phyloP scores from a whole-genome alignment of 768 basidiomycete species.

The Boletellus sp. region DNA sequence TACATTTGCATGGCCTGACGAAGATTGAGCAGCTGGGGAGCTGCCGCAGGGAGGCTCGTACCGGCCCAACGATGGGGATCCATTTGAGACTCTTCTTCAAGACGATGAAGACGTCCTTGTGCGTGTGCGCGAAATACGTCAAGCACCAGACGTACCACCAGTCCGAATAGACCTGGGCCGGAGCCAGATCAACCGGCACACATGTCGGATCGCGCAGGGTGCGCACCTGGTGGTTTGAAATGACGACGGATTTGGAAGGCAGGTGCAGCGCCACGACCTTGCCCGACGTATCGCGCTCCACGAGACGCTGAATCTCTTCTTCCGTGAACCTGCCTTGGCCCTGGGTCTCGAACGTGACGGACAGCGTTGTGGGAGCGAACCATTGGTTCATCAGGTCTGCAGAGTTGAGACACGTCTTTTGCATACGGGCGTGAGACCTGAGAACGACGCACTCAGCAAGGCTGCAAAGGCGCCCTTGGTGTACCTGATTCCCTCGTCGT shows the following conservation, averaged over 20 bases:
- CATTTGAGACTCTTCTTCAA: conserved; percentile 88
- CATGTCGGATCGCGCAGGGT: neutral
- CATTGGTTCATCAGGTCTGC: conserved; percentile 75
- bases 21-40: conserved; percentile 6
- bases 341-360: conserved; percentile 69
- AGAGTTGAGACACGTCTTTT: conserved; percentile 1
- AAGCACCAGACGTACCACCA: conserved; percentile 91
- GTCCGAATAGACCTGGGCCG: conserved; percentile 62
- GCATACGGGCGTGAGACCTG: neutral
- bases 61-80: conserved; percentile 87
- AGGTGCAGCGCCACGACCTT: conserved; percentile 59
- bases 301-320: conserved; percentile 55
- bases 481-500: conserved; percentile 68
- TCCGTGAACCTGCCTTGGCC: conserved; percentile 61
- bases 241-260: conserved; percentile 76
- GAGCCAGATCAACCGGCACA: conserved; percentile 2
- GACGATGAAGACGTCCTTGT: conserved; percentile 81
- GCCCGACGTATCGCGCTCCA: conserved; percentile 55
- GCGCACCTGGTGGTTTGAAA: conserved; percentile 89
- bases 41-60: conserved; percentile 34
- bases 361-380: conserved; percentile 75
- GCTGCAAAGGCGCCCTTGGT: conserved; percentile 82
- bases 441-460: conserved; percentile 56
- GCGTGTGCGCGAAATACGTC: conserved; percentile 65
- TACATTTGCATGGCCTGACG: conserved; percentile 88